Evolutionary conservation across 2,329 filamentous ascomycete species (phyloP).

Genomic region (Fusarium longipes): DNA sequence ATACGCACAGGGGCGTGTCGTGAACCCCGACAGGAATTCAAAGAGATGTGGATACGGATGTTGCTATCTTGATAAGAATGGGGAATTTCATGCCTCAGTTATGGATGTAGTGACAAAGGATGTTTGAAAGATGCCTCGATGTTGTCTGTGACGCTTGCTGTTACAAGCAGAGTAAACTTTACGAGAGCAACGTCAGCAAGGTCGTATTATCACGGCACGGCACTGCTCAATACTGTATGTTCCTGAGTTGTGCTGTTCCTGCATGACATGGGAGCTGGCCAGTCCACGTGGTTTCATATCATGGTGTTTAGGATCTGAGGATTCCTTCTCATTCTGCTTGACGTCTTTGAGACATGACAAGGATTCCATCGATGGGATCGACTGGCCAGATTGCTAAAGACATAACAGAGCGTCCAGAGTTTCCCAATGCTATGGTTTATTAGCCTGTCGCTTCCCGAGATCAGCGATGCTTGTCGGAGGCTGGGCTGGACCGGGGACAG

Average conservation of each 20-base stretch:
- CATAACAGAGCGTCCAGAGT: neutral
- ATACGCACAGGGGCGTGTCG: slow-evolving; percentile 38
- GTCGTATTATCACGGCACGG: slow-evolving; percentile 13
- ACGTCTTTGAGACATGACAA: slow-evolving; percentile 13
- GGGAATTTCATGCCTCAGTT: slow-evolving; percentile 24
- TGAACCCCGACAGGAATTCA: slow-evolving; percentile 15
- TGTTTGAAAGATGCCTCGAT: slow-evolving; percentile 10
- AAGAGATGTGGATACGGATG: slow-evolving; percentile 16
- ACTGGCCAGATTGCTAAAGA: slow-evolving; percentile 2
- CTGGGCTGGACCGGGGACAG: slow-evolving; percentile 15
- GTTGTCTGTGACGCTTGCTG: neutral
- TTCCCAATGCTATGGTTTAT: slow-evolving; percentile 33
- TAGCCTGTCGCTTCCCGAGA: slow-evolving; percentile 41
- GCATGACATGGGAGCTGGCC: slow-evolving; percentile 32
- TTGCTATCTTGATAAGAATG: slow-evolving; percentile 31
- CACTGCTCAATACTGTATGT: slow-evolving; percentile 11
- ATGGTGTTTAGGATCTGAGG: slow-evolving; percentile 26
- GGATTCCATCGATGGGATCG: slow-evolving; percentile 17
- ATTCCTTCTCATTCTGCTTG: slow-evolving; percentile 3
- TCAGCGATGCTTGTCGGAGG: slow-evolving; percentile 39
- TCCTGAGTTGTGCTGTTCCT: slow-evolving; percentile 42
- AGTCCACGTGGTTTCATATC: slow-evolving; percentile 41
- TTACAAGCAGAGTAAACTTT: neutral
- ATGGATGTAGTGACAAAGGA: slow-evolving; percentile 7
- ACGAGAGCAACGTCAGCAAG: slow-evolving; percentile 13